Conservation (phyloP, 192 early-diverging fungal species). For the Mortierella hygrophila region DNA sequence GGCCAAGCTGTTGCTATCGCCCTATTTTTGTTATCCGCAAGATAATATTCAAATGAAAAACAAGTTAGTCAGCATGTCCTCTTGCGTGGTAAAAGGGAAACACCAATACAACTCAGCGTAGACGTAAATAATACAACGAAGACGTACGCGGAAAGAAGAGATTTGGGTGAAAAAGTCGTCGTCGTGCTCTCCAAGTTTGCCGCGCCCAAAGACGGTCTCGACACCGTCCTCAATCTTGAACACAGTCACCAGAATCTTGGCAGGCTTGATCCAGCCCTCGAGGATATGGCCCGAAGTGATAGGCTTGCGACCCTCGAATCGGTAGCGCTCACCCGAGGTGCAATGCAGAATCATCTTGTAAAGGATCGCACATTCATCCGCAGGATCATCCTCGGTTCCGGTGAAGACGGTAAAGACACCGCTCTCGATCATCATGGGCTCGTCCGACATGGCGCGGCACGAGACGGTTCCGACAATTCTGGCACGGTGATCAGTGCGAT, state of each 20-base stretch:
- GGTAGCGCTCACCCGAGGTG: constrained; percentile 54
- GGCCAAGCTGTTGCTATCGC: constrained; percentile 12
- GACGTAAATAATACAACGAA: background rate
- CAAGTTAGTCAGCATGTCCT: no score
- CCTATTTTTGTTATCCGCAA: constrained; percentile 12
- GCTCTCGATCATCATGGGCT: constrained; percentile 57
- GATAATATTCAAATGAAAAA: background rate
- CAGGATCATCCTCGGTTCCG: constrained; percentile 35
- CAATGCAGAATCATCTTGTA: constrained; percentile 53
- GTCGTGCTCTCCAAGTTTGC: constrained; percentile 50
- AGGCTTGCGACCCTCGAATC: constrained; percentile 57
- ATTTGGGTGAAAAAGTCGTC: constrained; percentile 53
- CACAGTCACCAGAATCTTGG: constrained; percentile 52
- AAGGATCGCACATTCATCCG: constrained; percentile 48
- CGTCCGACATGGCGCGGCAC: constrained; percentile 60
- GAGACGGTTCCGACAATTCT: constrained; percentile 56
- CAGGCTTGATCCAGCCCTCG: constrained; percentile 56
- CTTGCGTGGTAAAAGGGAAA: background rate
- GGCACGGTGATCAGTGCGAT: constrained; percentile 44
- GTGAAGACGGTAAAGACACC: constrained; percentile 59
- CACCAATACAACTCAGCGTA: background rate
- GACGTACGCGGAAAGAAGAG: constrained; percentile 37
- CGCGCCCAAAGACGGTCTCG: constrained; percentile 53
- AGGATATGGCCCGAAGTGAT: constrained; percentile 37
- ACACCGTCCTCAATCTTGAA: constrained; percentile 39